These are phyloP conservation scores for Pseudevernia furfuracea DNA, from an alignment of 495 filamentous ascomycete genomes.

Conservation along the genomic window DNA sequence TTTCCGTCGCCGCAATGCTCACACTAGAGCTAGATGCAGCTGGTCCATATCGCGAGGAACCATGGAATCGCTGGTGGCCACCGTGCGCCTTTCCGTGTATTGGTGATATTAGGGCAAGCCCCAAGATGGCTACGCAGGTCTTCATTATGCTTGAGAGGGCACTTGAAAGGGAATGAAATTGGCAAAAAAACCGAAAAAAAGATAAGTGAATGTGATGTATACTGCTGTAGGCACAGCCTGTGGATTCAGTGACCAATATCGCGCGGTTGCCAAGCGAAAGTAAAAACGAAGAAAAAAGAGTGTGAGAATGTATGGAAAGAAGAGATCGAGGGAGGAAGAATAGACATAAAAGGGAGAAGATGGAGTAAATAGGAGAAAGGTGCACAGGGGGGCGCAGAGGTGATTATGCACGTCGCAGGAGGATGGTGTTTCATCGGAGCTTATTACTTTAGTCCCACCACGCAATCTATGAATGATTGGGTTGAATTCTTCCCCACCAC, in stretches of 20 bases:
- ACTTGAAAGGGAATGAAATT: too few relatives aligned
- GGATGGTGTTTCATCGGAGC: constrained; percentile 2
- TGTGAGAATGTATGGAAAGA: not conserved
- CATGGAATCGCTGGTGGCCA: not conserved
- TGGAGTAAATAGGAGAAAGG: not conserved
- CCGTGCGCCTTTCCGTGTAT: not conserved
- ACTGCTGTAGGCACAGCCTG: not conserved
- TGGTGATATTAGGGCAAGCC: not conserved
- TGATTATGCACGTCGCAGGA: not conserved
- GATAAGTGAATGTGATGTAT: not conserved
- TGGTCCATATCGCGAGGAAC: not conserved
- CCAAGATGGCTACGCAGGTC: not conserved
- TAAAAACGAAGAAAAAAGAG: not conserved
- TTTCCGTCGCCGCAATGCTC: not conserved
- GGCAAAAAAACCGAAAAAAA: too few relatives aligned
- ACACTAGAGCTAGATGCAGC: not conserved
- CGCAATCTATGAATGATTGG: too few relatives aligned
- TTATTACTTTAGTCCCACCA: not conserved
- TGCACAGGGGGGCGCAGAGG: not conserved
- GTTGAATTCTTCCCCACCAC: too few relatives aligned
- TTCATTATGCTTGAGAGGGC: not conserved
- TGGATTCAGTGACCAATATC: not conserved
- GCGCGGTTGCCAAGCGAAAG: not conserved
- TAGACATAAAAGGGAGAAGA: not conserved
- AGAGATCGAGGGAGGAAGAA: not conserved